These are phyloP conservation scores for Aschersonia sp. DNA, from an alignment of 2,329 filamentous ascomycete species.

Conservation along the genomic window DNA sequence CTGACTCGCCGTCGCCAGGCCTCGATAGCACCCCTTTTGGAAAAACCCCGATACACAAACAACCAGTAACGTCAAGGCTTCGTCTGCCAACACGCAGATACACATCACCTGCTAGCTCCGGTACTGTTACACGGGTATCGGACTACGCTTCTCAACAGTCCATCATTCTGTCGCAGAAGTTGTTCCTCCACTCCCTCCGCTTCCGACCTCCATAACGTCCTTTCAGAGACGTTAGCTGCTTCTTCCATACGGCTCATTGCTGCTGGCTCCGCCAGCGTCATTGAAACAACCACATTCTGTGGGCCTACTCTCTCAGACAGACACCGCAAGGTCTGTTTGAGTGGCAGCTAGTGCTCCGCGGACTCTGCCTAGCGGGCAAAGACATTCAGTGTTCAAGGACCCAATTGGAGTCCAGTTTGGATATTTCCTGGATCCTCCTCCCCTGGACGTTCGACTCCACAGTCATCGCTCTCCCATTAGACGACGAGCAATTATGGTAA, in stretches of 20 bases:
- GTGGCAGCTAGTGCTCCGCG: constrained; percentile 94
- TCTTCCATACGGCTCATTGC: constrained; percentile 33
- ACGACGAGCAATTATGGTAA: constrained; percentile 52
- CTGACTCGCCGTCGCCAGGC: constrained; percentile 22
- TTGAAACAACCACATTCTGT: constrained; percentile 49
- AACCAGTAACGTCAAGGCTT: no score
- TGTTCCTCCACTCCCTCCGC: constrained; percentile 69
- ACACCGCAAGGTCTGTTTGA: constrained; percentile 92
- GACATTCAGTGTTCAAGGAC: not conserved
- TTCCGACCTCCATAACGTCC: constrained; percentile 86
- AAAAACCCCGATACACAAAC: not conserved
- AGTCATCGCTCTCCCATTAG: not conserved
- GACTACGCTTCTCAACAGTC: constrained; percentile 47
- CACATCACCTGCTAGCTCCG: constrained; percentile 48
- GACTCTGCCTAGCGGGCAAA: constrained; percentile 32
- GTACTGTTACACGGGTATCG: constrained; percentile 74
- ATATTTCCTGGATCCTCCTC: no score
- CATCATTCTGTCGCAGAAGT: constrained; percentile 81
- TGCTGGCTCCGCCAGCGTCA: constrained; percentile 83
- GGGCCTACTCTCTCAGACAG: constrained; percentile 96
- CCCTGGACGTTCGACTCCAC: not conserved
- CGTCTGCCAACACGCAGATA: constrained; percentile 7
- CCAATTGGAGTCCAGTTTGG: no score
- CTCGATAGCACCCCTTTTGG: constrained; percentile 41
- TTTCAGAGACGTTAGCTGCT: constrained; percentile 44